Evolutionary conservation across 306 rosid genomes (phyloP), one percentile per base, ranked within the genome.

Genomic region (Vigna trinervia): DNA sequence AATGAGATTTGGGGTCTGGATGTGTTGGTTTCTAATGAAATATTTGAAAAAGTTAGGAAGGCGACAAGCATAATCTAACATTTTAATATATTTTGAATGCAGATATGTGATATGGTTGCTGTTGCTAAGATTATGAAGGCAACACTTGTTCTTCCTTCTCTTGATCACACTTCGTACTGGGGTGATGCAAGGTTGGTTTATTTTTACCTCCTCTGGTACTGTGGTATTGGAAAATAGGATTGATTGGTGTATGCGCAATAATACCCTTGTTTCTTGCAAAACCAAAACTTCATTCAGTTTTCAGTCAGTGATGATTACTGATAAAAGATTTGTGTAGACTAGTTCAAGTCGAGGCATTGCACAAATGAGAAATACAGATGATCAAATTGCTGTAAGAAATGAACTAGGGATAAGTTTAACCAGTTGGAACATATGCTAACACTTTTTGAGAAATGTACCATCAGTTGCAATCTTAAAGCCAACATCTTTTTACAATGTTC

Each of bases 1-100:
- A 88, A 92, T 92, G 97, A 92, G 97, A 89, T 92, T 92, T 90
- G 97, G 97, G 96, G 97, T 92, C 88, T 86, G 96, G 71, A 69
- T 83, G 56, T 80, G 75, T 73, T 57, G n/a, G 60, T 82, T 71
- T 85, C 83, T 81, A 56, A 13, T 87, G 73, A 13, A 61, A 81
- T 56, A 46, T 15, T 9, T 26, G 26, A 15, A 10, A 12, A 36
- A 69, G 34, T 64, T 74, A 32, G 52, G 67, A 46, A 26, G 52
- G 67, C 60, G 22, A 82, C 50, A 45, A 62, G 83, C 45, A 14
- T 80, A 71, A 65, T 80, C 88, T 90, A 86, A 89, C 77, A 70
- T 32, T 19, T 71, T 34, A 26, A 71, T 39, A 32, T 41, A 74
- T 63, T 75, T 83, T 85, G 81, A 80, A 75, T 80, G 93, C 88